Evolutionary conservation across 2,329 filamentous ascomycete genomes (phyloP), one percentile per base, ranked within the genome.

Genomic region (Penicillium sp.): DNA sequence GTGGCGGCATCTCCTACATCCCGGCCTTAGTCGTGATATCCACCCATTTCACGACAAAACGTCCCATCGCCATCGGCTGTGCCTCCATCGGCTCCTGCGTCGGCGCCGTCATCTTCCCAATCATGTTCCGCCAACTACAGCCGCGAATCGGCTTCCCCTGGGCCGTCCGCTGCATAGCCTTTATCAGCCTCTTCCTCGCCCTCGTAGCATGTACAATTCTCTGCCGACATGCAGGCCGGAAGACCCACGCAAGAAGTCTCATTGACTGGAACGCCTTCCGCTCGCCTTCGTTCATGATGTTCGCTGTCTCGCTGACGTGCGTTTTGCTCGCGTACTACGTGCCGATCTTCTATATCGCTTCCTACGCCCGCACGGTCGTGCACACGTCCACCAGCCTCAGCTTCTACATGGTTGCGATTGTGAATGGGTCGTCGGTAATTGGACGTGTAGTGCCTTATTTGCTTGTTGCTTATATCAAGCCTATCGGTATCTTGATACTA

Each of bases 21-120:
- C 64, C 64, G 3, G 60, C 64, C 0, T 50, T 68, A 9, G 59
- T 65, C 2, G 59, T 67, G 6, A 59, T 68, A 2, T 67, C 65
- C 2, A 62, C 60, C 1, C 50, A 58, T 36, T 67, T 68, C 41
- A 73, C 71, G 2, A 75, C 65, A 2, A 78, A 77, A 33, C 72
- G 77, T 2, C 76, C 75, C 0, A 69, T 83, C 1, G 82, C 81
- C 1, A 74, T 84, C 19, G 79, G 80, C 0, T 72, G 80, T 8
- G 75, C 76, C 1, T 79, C 81, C 0, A 76, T 77, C 0, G 83
- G 83, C 3, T 80, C 78, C 13, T 76, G 75, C 0, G 76, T 78
- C 0, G 83, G 83, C 0, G 81, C 82, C 0, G 72, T 84, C 18
- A 72, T 84, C 4, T 86, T 82, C 59, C 82, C 82, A 0, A 69